phyloP scores from a whole-genome alignment of 345 rosid species.

The Eucalyptus melliodora region DNA sequence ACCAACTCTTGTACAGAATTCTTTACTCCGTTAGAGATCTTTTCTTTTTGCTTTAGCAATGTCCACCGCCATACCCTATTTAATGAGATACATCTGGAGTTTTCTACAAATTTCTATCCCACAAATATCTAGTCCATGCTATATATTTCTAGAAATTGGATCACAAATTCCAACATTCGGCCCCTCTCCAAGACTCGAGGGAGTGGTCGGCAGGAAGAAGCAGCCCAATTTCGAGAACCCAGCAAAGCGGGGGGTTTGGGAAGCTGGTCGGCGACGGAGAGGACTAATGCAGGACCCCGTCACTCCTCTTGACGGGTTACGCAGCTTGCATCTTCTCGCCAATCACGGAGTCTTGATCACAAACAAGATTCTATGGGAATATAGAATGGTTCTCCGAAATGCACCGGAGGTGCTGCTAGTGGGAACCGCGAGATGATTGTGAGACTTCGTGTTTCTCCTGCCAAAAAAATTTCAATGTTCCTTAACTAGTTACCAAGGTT shows the following conservation, averaged over 20 bases:
- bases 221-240: constrained; percentile 50
- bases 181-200: constrained; percentile 48
- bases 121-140: not conserved
- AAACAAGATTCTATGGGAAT: not conserved
- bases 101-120: not conserved
- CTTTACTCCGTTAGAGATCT: not conserved
- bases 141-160: too few species aligned
- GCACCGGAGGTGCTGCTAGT: constrained; percentile 24
- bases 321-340: constrained; percentile 25
- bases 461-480: not conserved
- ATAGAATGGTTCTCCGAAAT: constrained; percentile 28
- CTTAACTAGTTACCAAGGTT: not conserved
- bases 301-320: constrained; percentile 33
- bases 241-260: constrained; percentile 40
- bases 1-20: not conserved
- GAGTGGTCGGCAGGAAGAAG: constrained; percentile 58
- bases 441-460: not conserved
- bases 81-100: not conserved
- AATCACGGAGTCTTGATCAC: not conserved
- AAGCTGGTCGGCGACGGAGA: constrained; percentile 55
- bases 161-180: not conserved
- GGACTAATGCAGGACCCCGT: constrained; percentile 37
- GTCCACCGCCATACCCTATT: not conserved
- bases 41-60: not conserved
- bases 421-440: constrained; percentile 30